Conservation (phyloP, 2,329 filamentous ascomycete species). For the Colletotrichum theobromicola region DNA sequence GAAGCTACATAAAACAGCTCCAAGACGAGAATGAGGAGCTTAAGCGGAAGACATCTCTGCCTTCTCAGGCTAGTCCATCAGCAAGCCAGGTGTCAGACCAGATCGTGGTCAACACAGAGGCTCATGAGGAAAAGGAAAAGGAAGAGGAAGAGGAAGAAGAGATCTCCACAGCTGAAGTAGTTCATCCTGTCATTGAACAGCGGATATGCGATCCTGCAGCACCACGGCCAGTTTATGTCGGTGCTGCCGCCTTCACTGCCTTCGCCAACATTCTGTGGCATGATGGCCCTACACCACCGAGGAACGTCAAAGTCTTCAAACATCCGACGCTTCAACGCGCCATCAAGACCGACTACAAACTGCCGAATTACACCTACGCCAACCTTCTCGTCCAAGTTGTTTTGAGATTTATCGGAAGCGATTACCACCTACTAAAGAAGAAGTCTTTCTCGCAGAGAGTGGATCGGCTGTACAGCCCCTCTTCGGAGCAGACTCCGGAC, state of each 20-base stretch:
- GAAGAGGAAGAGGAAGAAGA: slow-evolving; percentile 16
- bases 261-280: slow-evolving; percentile 27
- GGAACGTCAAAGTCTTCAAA: neutral
- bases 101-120: slow-evolving; percentile 33
- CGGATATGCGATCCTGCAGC: neutral
- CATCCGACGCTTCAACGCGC: neutral
- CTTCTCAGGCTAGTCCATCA: slow-evolving; percentile 13
- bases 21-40: slow-evolving; percentile 24
- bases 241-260: slow-evolving; percentile 33
- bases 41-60: neutral
- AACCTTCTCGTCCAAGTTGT: slow-evolving; percentile 33
- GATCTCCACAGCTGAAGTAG: neutral
- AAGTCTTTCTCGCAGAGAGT: slow-evolving; percentile 40
- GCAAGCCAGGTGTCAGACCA: slow-evolving; percentile 22
- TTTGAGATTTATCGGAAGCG: slow-evolving; percentile 33
- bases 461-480: slow-evolving; percentile 37
- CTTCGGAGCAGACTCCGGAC: slow-evolving; percentile 28
- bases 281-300: neutral
- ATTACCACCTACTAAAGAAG: slow-evolving; percentile 36
- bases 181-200: neutral
- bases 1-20: slow-evolving; percentile 22
- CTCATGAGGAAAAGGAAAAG: slow-evolving; percentile 24
- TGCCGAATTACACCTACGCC: slow-evolving; percentile 30
- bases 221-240: slow-evolving; percentile 31
- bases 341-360: neutral